phyloP scores from a whole-genome alignment of 805 yeast genomes.

The Grigorovia yakushimaensis region DNA sequence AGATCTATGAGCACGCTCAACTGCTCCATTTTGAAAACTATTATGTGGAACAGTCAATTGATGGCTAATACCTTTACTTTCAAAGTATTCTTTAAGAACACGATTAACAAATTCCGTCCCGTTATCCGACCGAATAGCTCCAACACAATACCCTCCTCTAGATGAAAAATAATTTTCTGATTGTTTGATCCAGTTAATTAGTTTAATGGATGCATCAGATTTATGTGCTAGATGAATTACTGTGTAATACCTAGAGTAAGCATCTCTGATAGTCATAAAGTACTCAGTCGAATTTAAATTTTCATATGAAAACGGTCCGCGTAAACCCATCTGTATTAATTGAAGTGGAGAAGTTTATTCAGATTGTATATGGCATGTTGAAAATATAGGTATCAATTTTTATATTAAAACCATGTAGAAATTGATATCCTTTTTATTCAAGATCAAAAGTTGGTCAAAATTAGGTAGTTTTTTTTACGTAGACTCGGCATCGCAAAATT shows the following conservation, averaged over 20 bases:
- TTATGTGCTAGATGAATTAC: slow-evolving; percentile 3
- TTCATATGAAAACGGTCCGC: background rate
- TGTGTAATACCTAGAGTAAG: slow-evolving; percentile 1
- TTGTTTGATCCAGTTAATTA: slow-evolving; percentile 1
- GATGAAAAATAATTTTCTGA: slow-evolving; percentile 1
- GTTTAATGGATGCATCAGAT: background rate
- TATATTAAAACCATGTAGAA: too few relatives aligned
- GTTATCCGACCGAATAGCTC: slow-evolving; percentile 6
- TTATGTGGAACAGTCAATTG: slow-evolving; percentile 8
- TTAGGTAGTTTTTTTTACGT: too few relatives aligned
- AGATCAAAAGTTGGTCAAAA: too few relatives aligned
- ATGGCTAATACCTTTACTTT: slow-evolving; percentile 5
- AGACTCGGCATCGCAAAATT: too few relatives aligned
- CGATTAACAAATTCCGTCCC: slow-evolving; percentile 7
- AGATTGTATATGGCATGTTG: too few relatives aligned
- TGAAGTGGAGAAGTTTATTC: slow-evolving; percentile 1
- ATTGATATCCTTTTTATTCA: slow-evolving; percentile 7
- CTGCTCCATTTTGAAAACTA: slow-evolving; percentile 13
- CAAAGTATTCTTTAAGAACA: background rate
- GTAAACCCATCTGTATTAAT: slow-evolving; percentile 1
- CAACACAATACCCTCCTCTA: slow-evolving; percentile 3
- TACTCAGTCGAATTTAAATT: background rate
- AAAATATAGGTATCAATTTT: too few relatives aligned
- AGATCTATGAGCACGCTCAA: slow-evolving; percentile 10
- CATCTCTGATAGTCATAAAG: slow-evolving; percentile 3